These are phyloP conservation scores for Kodamaea restingae DNA, from an alignment of 805 yeast genomes.

Conservation along the genomic window DNA sequence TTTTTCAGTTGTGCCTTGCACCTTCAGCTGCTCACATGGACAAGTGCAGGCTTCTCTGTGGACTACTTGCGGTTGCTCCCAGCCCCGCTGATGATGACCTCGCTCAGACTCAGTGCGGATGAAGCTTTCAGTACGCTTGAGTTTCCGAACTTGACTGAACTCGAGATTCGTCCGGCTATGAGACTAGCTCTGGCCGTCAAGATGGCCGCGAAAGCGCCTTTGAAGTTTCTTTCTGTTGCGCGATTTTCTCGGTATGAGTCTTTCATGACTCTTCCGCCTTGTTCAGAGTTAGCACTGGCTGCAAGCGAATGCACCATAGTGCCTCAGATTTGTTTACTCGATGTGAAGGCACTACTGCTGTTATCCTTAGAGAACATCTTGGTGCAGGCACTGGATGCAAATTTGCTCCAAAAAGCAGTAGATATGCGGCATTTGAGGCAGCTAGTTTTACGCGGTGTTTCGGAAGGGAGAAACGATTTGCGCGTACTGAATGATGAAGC, in stretches of 20 bases:
- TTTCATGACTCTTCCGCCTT: slow-evolving; percentile 13
- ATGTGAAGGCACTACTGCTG: slow-evolving; percentile 12
- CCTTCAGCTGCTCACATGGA: slow-evolving; percentile 32
- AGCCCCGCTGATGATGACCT: slow-evolving; percentile 6
- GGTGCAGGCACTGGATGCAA: slow-evolving; percentile 21
- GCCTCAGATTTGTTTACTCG: slow-evolving; percentile 1
- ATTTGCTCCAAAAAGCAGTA: slow-evolving; percentile 15
- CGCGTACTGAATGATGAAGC: background rate
- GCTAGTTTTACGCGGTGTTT: slow-evolving; percentile 31
- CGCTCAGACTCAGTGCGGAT: slow-evolving; percentile 25
- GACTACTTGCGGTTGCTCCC: slow-evolving; percentile 22
- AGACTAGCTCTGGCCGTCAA: slow-evolving; percentile 8
- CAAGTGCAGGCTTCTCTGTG: slow-evolving; percentile 25
- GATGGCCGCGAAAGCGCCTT: background rate
- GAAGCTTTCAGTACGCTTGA: slow-evolving; percentile 12
- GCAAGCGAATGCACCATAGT: background rate
- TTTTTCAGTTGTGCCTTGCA: slow-evolving; percentile 23
- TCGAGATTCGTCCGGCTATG: slow-evolving; percentile 33
- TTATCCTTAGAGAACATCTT: slow-evolving; percentile 24
- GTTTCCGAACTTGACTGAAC: slow-evolving; percentile 26
- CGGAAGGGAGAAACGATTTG: slow-evolving; percentile 26
- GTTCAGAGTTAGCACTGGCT: slow-evolving; percentile 12
- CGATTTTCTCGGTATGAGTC: slow-evolving; percentile 3
- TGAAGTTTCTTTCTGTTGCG: slow-evolving; percentile 1
- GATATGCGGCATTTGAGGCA: slow-evolving; percentile 19